phyloP scores from a whole-genome alignment of 257 asterid species.

The Capsicum baccatum region DNA sequence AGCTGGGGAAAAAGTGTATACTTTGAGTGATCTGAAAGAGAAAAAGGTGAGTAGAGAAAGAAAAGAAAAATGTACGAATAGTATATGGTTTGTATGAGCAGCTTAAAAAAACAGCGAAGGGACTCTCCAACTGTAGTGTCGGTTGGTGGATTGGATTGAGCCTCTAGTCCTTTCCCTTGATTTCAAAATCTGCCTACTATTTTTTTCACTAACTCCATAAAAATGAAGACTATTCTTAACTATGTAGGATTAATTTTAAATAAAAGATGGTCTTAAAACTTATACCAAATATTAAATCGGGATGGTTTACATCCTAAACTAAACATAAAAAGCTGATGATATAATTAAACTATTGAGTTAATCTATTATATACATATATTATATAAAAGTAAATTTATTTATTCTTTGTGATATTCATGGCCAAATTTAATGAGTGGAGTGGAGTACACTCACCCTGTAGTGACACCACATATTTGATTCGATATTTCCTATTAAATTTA shows the following conservation, averaged over 20 bases:
- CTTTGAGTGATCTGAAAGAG: slow-evolving; percentile 18
- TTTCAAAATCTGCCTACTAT: not conserved
- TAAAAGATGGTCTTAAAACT: not conserved
- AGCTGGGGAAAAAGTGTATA: not conserved
- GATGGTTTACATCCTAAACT: too few species aligned
- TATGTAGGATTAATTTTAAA: not conserved
- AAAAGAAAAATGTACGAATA: not conserved
- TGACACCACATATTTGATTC: too few species aligned
- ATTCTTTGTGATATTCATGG: too few species aligned
- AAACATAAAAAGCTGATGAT: too few species aligned
- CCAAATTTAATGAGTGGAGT: too few species aligned
- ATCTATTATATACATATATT: too few species aligned
- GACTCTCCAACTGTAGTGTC: slow-evolving; percentile 11
- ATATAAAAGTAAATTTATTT: too few species aligned
- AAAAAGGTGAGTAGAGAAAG: not conserved
- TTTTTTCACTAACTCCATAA: not conserved
- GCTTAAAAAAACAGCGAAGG: not conserved
- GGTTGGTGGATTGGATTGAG: not conserved
- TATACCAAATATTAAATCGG: not conserved
- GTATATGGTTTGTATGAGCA: not conserved
- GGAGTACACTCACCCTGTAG: too few species aligned
- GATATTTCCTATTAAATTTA: too few species aligned
- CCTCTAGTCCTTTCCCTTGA: not conserved
- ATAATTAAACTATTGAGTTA: too few species aligned
- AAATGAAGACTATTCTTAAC: not conserved